Base-by-base conservation (phyloP, 2,329 filamentous ascomycete species). In the Calycina herbarum region DNA sequence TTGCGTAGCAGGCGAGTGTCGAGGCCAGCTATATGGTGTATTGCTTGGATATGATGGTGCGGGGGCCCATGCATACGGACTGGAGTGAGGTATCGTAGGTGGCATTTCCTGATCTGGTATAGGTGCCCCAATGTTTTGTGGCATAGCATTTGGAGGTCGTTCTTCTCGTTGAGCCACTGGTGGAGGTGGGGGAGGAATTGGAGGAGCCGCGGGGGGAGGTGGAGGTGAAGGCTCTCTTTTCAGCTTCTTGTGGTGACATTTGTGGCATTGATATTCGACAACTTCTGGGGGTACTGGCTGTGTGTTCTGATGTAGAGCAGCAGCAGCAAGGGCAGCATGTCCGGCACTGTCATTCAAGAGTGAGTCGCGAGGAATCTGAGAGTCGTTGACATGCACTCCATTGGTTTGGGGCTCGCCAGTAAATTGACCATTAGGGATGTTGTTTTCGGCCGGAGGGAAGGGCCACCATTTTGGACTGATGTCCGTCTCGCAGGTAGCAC, bases 401-500 rank as follows among this genome's bases (percentile, higher is more conserved):
- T 70, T 71, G 13, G 51, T 35, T 57, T 11, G 40, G 29, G 61
- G 15, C 60, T 63, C 57, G 24, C 56, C 59, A 42, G 56, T 63
- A 42, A 54, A 17, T 29, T 24, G 40, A 27, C 15, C n/a, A 27
- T 57, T 31, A 40, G 62, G 35, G 54, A 29, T 33, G 7, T 51
- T 48, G 15, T 56, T 13, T 15, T 68, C 67, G 29, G n/a, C 13
- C 24, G 64, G 59, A 13, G 68, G 67, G 42, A 72, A 74, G 11
- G 73, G 71, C 83, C 89, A 90, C 90, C 90, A 93, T 73, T 85
- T 89, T 4, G 90, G 91, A 71, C 89, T 93, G 61, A 89, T 85
- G 73, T 93, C 89, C 65, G 90, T 83, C 42, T 84, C 84, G 71
- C 88, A 90, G 6, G 86, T 88, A 58, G 86, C 82, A 78, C 88